Conservation (phyloP, 140 eudicot genomes). For the Oenanthe javanica region DNA sequence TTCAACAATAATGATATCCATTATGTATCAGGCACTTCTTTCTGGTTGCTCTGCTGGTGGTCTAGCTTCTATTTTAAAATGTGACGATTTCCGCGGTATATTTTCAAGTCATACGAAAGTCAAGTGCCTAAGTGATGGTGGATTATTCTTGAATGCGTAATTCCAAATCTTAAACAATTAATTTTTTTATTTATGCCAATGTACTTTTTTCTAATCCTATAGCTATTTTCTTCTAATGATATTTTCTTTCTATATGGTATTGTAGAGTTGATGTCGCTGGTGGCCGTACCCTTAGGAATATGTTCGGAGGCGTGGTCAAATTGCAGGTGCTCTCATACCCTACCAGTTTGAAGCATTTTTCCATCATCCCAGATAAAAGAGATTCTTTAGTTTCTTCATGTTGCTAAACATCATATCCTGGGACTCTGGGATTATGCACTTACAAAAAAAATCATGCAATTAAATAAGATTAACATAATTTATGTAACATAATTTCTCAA, state of each 20-base stretch:
- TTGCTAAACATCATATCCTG: background rate
- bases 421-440: background rate
- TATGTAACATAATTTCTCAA: background rate
- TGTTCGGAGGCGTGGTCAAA: slow-evolving; percentile 76
- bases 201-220: background rate
- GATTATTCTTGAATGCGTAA: slow-evolving; percentile 93
- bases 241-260: background rate
- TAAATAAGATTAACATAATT: background rate
- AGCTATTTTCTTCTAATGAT: background rate
- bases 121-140: slow-evolving; percentile 96
- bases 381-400: background rate
- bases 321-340: slow-evolving; percentile 48
- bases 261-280: slow-evolving; percentile 80
- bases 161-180: background rate
- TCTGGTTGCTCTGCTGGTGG: slow-evolving; percentile 99
- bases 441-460: background rate
- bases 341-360: background rate
- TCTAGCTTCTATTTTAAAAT: slow-evolving; percentile 83
- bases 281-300: slow-evolving; percentile 58
- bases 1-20: background rate
- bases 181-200: background rate
- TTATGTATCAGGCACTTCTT: slow-evolving; percentile 68
- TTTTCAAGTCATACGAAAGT: slow-evolving; percentile 62
- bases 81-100: slow-evolving; percentile 67
- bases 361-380: background rate